Evolutionary conservation across 2,329 filamentous ascomycete genomes (phyloP).

Genomic region (Capronia epimyces): DNA sequence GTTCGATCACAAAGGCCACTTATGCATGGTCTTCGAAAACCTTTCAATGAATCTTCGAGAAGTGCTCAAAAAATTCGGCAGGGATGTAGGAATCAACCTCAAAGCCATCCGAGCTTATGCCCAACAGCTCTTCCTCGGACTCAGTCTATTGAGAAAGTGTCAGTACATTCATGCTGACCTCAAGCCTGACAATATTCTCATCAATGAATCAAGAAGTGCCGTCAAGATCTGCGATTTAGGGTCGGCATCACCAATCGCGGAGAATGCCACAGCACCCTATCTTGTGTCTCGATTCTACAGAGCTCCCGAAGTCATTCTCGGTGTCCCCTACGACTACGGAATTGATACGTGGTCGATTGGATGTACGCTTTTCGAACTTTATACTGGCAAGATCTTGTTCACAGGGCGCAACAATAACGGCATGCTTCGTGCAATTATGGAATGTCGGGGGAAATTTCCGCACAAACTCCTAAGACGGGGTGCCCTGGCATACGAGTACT

Average conservation of each 20-base stretch:
- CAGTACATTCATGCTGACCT: constrained; percentile 93
- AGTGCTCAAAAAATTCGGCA: constrained; percentile 90
- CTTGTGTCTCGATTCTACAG: constrained; percentile 96
- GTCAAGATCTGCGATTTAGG: constrained; percentile 96
- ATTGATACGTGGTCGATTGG: constrained; percentile 98
- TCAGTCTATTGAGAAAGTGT: constrained; percentile 83
- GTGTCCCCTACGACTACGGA: constrained; percentile 90
- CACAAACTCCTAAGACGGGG: constrained; percentile 83
- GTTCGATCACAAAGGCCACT: constrained; percentile 90
- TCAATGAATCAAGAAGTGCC: constrained; percentile 74
- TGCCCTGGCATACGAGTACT: constrained; percentile 68
- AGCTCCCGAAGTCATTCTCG: constrained; percentile 92
- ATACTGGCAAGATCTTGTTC: constrained; percentile 96
- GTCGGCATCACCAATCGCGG: constrained; percentile 85
- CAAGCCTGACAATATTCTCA: constrained; percentile 95
- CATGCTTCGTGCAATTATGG: constrained; percentile 95
- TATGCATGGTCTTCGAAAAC: constrained; percentile 97
- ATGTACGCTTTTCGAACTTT: constrained; percentile 93
- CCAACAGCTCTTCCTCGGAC: constrained; percentile 85
- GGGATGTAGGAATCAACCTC: constrained; percentile 87
- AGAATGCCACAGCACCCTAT: constrained; percentile 89
- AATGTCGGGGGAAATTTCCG: constrained; percentile 86
- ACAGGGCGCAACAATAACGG: constrained; percentile 94
- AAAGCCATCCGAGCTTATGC: constrained; percentile 82
- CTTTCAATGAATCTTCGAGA: constrained; percentile 87